phyloP scores from a whole-genome alignment of 2,329 filamentous ascomycete species.

The Penicillium crustosum region DNA sequence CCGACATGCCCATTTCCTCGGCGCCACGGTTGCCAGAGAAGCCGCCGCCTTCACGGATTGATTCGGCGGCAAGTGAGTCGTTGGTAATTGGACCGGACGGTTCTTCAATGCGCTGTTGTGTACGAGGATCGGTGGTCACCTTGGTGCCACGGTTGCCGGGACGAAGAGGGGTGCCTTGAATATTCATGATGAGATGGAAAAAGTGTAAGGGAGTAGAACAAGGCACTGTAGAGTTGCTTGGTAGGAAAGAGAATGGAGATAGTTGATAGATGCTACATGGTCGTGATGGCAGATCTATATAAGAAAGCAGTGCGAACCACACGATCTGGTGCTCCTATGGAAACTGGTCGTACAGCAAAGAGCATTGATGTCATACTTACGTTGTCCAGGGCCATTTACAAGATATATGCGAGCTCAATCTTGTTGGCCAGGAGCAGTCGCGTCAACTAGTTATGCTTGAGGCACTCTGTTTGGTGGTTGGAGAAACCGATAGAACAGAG shows the following conservation, averaged over 20 bases:
- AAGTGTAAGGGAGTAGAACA: too few species aligned
- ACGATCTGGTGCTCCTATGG: neutral
- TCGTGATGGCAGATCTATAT: conserved; percentile 25
- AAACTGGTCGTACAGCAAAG: neutral
- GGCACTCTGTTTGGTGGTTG: conserved; percentile 17
- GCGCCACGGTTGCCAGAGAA: conserved; percentile 62
- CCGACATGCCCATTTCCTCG: conserved; percentile 51
- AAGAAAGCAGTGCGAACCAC: conserved; percentile 7
- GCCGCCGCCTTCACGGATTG: conserved; percentile 57
- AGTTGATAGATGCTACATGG: neutral
- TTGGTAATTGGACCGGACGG: conserved; percentile 62
- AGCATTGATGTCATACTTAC: conserved; percentile 38
- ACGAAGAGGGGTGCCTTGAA: conserved; percentile 41
- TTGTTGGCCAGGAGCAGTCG: conserved; percentile 11
- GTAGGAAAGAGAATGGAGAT: neutral
- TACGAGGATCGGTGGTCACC: conserved; percentile 50
- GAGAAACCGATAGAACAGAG: conserved; percentile 8
- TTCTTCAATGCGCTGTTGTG: conserved; percentile 59
- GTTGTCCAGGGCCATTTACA: conserved; percentile 8
- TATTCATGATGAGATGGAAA: conserved; percentile 35
- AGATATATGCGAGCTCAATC: conserved; percentile 7
- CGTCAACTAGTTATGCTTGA: conserved; percentile 13
- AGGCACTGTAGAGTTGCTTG: neutral
- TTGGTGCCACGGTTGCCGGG: conserved; percentile 37
- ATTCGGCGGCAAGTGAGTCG: conserved; percentile 77